These are phyloP conservation scores for Cicer chorassanicum DNA, from an alignment of 306 rosid genomes.

Conservation along the genomic window DNA sequence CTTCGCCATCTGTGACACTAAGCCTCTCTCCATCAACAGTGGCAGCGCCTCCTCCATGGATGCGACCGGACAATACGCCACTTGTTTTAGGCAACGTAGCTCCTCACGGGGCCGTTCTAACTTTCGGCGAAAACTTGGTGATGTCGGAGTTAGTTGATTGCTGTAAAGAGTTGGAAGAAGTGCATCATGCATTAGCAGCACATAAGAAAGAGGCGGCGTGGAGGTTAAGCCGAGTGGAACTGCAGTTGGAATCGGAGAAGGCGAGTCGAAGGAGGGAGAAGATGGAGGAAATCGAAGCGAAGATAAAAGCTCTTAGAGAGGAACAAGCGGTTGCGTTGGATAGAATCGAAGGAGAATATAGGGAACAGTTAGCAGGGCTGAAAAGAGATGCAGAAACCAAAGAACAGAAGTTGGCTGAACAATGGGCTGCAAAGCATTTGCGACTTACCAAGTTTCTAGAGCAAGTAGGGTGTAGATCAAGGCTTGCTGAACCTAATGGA, in stretches of 20 bases:
- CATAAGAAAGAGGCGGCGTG: slow-evolving; percentile 88
- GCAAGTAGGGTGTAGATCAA: slow-evolving; percentile 73
- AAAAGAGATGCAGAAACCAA: slow-evolving; percentile 88
- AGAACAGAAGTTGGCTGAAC: slow-evolving; percentile 94
- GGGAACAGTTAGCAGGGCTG: slow-evolving; percentile 79
- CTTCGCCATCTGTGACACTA: slow-evolving; percentile 84
- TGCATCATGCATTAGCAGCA: slow-evolving; percentile 76
- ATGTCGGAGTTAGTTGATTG: slow-evolving; percentile 79
- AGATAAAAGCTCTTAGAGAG: slow-evolving; percentile 85
- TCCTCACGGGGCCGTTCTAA: slow-evolving; percentile 58
- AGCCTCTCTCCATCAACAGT: slow-evolving; percentile 81
- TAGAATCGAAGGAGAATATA: slow-evolving; percentile 81
- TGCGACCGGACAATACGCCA: slow-evolving; percentile 68
- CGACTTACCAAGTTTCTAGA: slow-evolving; percentile 79
- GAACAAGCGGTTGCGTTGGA: slow-evolving; percentile 77
- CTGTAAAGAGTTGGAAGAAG: slow-evolving; percentile 90
- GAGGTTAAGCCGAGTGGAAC: slow-evolving; percentile 87
- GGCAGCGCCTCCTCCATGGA: slow-evolving; percentile 77
- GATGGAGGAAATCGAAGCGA: slow-evolving; percentile 80
- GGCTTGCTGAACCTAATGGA: slow-evolving; percentile 70
- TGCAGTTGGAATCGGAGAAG: slow-evolving; percentile 93
- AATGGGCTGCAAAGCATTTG: slow-evolving; percentile 84
- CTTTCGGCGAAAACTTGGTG: slow-evolving; percentile 62
- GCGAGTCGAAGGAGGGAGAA: slow-evolving; percentile 75
- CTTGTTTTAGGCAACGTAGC: slow-evolving; percentile 59